Evolutionary conservation across 2,329 filamentous ascomycete genomes (phyloP), one percentile per base, ranked within the genome.

Genomic region (Cordyceps cicadae): DNA sequence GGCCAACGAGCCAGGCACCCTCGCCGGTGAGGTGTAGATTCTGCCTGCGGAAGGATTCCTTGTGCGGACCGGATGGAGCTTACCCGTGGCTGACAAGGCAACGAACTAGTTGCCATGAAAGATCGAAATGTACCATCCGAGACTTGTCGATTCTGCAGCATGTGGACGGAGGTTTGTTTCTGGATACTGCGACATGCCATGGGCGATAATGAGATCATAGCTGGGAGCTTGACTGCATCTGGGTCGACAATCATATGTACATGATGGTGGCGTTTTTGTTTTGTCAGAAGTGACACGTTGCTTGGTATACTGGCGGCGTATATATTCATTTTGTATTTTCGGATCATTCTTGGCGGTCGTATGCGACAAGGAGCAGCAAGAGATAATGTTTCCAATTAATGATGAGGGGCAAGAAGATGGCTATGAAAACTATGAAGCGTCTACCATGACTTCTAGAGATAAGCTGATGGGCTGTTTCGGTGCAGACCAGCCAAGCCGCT

Each of bases 1-100:
- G 68, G 85, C 88, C 71, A 82, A 65, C 56, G 64, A 62, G 34
- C 60, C 52, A 15, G 67, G 67, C 15, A 72, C 68, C 3, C 65
- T 73, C 52, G 79, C 67, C 21, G 69, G 70, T 26, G 68, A 73
- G 60, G 71, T 72, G 34, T 72, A 66, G 32, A 17, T 17, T 29
- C 11, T 19, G 26, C 11, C 4, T 29, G 29, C 7, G 29, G 1
- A 15, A 19, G 14, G 5, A 49, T 39, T 14, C 19, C n/a, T 37
- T 37, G 17, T 39, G 45, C 32, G 19, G 17, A 46, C 15, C 21
- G 32, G 32, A 7, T 2, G 5, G 12, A 19, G 21, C 15, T 19
- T 14, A 12, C 7, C 7, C 11, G 11, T 26, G 12, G 39, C 15
- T 19, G 43, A 37, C 15, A 19, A 34, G n/a, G 7, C 21, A 26